phyloP scores from a whole-genome alignment of 805 yeast genomes.

The Crinitomyces ghanaensis region DNA sequence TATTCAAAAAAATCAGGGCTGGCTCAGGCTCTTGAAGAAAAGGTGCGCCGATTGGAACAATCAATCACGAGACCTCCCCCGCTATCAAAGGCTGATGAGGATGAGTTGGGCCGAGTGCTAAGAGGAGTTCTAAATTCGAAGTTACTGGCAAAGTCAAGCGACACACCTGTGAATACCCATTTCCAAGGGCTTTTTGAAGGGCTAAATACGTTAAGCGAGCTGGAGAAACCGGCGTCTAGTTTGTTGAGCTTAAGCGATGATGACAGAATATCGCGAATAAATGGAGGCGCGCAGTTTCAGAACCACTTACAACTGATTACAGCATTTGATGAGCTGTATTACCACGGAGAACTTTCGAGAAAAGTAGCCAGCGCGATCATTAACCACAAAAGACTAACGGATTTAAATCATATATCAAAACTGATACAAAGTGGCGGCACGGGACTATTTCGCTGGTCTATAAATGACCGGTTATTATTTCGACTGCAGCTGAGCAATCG shows the following conservation, averaged over 20 bases:
- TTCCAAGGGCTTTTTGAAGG: slow-evolving; percentile 15
- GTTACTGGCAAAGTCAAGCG: slow-evolving; percentile 7
- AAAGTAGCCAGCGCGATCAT: slow-evolving; percentile 17
- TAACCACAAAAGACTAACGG: slow-evolving; percentile 13
- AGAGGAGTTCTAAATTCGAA: slow-evolving; percentile 7
- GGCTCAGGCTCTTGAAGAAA: no score
- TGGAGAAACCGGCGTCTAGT: not conserved
- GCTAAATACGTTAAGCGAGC: slow-evolving; percentile 9
- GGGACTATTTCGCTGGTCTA: slow-evolving; percentile 19
- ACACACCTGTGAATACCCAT: slow-evolving; percentile 9
- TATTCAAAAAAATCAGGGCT: no score
- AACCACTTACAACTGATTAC: slow-evolving; percentile 8
- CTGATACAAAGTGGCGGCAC: slow-evolving; percentile 18
- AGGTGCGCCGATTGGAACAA: slow-evolving; percentile 7
- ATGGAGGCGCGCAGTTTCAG: not conserved
- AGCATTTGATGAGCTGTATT: slow-evolving; percentile 18
- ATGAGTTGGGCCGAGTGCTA: slow-evolving; percentile 7
- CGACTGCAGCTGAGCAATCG: slow-evolving; percentile 20
- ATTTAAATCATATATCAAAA: slow-evolving; percentile 16
- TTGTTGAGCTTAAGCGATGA: not conserved
- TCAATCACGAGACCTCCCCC: slow-evolving; percentile 11
- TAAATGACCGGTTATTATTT: slow-evolving; percentile 16
- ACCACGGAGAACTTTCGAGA: slow-evolving; percentile 18
- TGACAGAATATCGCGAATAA: not conserved
- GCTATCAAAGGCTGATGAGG: slow-evolving; percentile 9